Evolutionary conservation across 1,284 basidiomycete species (phyloP).

Genomic region (Athelia sp.): DNA sequence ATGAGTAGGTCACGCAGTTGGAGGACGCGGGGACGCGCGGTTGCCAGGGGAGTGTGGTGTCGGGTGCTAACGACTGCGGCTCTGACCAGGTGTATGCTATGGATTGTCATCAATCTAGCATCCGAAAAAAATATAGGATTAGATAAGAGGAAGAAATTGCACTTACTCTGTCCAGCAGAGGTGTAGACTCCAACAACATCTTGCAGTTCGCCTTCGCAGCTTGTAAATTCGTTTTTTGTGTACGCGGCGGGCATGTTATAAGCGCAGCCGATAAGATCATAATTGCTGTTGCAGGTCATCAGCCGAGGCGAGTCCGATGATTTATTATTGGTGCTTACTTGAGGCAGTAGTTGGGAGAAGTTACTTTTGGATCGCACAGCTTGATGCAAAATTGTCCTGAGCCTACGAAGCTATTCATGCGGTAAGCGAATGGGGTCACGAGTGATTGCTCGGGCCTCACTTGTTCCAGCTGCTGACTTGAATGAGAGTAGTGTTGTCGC

Average conservation of each 20-base stretch:
- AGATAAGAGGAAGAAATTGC: no score
- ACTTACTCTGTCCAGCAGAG: constrained; percentile 1
- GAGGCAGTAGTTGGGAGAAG: constrained; percentile 40
- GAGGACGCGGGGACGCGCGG: not conserved
- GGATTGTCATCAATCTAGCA: constrained; percentile 33
- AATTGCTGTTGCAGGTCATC: constrained; percentile 22
- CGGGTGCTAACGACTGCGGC: not conserved
- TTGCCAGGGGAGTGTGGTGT: not conserved
- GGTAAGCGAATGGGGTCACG: no score
- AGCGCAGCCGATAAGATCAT: constrained; percentile 41
- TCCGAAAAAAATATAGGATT: not conserved
- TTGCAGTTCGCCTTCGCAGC: constrained; percentile 29
- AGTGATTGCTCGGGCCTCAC: not conserved
- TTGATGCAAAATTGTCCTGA: constrained; percentile 3
- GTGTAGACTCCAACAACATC: constrained; percentile 2
- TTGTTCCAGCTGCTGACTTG: constrained; percentile 1
- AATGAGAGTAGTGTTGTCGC: not conserved
- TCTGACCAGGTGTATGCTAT: constrained; percentile 10
- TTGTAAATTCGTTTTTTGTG: constrained; percentile 35
- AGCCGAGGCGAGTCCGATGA: no score
- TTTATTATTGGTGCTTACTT: constrained; percentile 21
- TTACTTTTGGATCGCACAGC: constrained; percentile 34
- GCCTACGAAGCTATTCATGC: constrained; percentile 2
- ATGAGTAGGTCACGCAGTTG: constrained; percentile 2
- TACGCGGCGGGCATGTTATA: constrained; percentile 53